A percentile compares a stretch with the other conserved stretches of the same genome.
These are phyloP conservation scores for Aulographum hederae DNA, from an alignment of 2,329 filamentous ascomycete species.

Conservation along the genomic window DNA sequence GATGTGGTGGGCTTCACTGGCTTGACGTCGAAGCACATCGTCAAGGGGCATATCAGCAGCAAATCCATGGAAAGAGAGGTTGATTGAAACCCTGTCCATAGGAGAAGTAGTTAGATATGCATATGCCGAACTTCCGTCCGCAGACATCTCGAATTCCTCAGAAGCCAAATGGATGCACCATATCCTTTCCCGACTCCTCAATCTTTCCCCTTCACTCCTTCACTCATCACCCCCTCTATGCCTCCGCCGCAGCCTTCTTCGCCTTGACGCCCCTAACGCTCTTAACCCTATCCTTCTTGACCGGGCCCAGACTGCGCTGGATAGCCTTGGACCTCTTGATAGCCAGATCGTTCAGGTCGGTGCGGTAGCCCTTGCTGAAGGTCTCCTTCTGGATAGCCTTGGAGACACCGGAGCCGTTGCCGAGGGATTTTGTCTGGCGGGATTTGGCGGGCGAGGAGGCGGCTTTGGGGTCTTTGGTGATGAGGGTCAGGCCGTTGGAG, in stretches of 20 bases:
- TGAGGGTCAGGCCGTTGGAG: constrained; percentile 62
- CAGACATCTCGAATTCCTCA: too few relatives aligned
- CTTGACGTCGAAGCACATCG: too few relatives aligned
- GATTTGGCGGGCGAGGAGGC: constrained; percentile 54
- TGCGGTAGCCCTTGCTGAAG: constrained; percentile 68
- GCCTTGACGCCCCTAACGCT: constrained; percentile 72
- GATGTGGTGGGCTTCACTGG: too few relatives aligned
- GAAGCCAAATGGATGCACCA: too few relatives aligned
- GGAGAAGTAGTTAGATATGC: too few relatives aligned
- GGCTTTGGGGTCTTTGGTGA: constrained; percentile 66
- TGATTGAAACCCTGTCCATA: too few relatives aligned
- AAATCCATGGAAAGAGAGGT: too few relatives aligned
- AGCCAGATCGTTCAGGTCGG: constrained; percentile 38
- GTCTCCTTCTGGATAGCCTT: constrained; percentile 76
- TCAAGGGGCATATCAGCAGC: too few relatives aligned
- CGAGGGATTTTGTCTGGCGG: constrained; percentile 48
- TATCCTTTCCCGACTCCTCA: too few relatives aligned
- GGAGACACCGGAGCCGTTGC: constrained; percentile 54
- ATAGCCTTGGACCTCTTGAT: constrained; percentile 77
- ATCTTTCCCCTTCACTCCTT: not conserved
- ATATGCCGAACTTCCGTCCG: too few relatives aligned
- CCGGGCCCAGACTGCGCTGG: constrained; percentile 57
- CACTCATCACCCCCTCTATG: not conserved
- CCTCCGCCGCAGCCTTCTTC: constrained; percentile 39
- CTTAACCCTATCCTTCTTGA: constrained; percentile 54